These are phyloP conservation scores for Meredithiella fracta DNA, from an alignment of 2,329 filamentous ascomycete species.

Conservation along the genomic window DNA sequence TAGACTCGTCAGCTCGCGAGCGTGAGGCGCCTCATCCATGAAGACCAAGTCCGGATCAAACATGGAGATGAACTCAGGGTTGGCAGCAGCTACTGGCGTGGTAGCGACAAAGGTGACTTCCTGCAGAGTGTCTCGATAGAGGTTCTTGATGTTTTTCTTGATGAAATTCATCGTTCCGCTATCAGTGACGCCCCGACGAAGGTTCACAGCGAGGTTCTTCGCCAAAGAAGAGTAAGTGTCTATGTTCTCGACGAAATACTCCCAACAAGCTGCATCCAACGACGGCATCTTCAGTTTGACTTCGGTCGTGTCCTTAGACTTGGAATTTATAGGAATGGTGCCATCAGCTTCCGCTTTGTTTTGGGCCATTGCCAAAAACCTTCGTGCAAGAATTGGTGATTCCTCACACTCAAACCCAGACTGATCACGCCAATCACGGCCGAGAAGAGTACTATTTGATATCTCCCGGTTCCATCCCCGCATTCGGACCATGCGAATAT, in stretches of 20 bases:
- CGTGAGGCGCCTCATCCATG: constrained; percentile 51
- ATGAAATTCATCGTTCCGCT: constrained; percentile 19
- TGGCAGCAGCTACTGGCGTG: constrained; percentile 27
- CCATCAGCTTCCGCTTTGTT: constrained; percentile 4
- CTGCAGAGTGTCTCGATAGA: constrained; percentile 25
- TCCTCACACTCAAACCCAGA: constrained; percentile 6
- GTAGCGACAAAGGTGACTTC: constrained; percentile 30
- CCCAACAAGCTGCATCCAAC: constrained; percentile 28
- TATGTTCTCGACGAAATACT: constrained; percentile 22
- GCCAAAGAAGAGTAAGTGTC: constrained; percentile 23
- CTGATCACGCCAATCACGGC: constrained; percentile 12
- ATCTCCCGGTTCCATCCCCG: constrained; percentile 26
- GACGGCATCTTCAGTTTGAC: constrained; percentile 21
- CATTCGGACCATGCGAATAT: constrained; percentile 24
- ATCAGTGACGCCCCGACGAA: constrained; percentile 16
- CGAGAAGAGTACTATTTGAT: constrained; percentile 20
- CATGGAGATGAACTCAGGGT: constrained; percentile 26
- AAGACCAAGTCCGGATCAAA: constrained; percentile 74
- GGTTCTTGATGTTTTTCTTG: constrained; percentile 19
- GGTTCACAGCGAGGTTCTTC: constrained; percentile 22
- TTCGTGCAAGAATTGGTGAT: constrained; percentile 17
- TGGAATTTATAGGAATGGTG: background rate
- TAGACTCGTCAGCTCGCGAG: constrained; percentile 28
- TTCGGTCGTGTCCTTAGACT: background rate
- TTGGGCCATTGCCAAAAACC: constrained; percentile 20